Conservation (phyloP, 164 flowering plant species). For the Stephania cephalantha region DNA sequence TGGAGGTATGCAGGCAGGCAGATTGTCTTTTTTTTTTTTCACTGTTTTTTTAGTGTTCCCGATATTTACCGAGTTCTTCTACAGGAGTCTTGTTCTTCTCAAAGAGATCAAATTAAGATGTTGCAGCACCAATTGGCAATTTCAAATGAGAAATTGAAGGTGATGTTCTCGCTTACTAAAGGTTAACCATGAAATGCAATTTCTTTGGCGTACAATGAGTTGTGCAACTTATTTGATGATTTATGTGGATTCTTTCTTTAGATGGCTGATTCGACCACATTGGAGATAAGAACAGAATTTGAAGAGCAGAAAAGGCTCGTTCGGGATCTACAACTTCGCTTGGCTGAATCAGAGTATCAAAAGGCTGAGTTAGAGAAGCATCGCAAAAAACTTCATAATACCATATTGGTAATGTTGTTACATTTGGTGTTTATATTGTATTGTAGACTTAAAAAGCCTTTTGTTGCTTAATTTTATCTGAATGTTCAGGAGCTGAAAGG, state of each 20-base stretch:
- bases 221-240: not conserved
- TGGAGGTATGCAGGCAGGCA: constrained; percentile 46
- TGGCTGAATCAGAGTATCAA: constrained; percentile 68
- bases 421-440: not conserved
- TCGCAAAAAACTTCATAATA: constrained; percentile 85
- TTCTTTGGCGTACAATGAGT: not conserved
- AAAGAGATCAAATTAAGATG: constrained; percentile 40
- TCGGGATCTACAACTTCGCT: constrained; percentile 45
- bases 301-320: constrained; percentile 55
- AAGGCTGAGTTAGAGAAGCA: constrained; percentile 78
- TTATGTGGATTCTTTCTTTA: constrained; percentile 14
- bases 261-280: constrained; percentile 53
- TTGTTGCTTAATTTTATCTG: constrained; percentile 7
- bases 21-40: not conserved
- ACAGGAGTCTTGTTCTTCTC: constrained; percentile 61
- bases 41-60: not conserved
- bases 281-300: constrained; percentile 48
- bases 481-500: constrained; percentile 88
- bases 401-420: constrained; percentile 60
- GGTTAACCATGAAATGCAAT: not conserved
- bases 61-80: constrained; percentile 3
- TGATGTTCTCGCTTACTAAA: constrained; percentile 17
- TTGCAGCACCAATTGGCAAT: constrained; percentile 55
- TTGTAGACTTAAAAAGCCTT: not conserved
- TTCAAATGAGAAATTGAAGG: constrained; percentile 68